phyloP scores from a whole-genome alignment of 1,139 yeast genomes.

The Saccharomyces hybrid region DNA sequence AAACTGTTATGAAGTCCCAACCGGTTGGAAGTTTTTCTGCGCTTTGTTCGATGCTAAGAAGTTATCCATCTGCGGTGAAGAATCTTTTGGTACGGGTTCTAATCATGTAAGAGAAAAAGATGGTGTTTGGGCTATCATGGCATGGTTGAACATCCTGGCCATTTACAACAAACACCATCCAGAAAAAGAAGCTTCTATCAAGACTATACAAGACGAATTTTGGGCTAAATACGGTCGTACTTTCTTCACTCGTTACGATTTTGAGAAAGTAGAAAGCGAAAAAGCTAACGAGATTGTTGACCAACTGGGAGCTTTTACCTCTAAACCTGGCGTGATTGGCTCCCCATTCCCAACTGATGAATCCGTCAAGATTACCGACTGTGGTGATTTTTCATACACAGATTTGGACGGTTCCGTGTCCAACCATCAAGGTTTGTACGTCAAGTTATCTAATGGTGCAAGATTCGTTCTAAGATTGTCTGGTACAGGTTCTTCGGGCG shows the following conservation, averaged over 20 bases:
- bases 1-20: conserved; percentile 86
- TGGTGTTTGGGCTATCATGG: conserved; percentile 94
- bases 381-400: conserved; percentile 86
- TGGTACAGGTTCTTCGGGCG: conserved; percentile 97
- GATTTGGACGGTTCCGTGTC: conserved; percentile 93
- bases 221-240: conserved; percentile 94
- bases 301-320: conserved; percentile 44
- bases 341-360: conserved; percentile 36
- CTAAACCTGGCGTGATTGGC: conserved; percentile 39
- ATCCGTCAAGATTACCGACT: conserved; percentile 54
- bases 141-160: conserved; percentile 94
- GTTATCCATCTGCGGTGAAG: conserved; percentile 95
- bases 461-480: conserved; percentile 86
- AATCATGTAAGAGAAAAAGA: conserved; percentile 96
- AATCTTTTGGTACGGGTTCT: conserved; percentile 95
- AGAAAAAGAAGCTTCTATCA: conserved; percentile 57
- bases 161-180: conserved; percentile 56
- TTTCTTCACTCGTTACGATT: conserved; percentile 94
- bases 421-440: conserved; percentile 80
- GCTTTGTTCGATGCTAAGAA: conserved; percentile 88
- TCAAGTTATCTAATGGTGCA: conserved; percentile 73
- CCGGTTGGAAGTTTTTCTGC: conserved; percentile 98
- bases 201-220: conserved; percentile 72
- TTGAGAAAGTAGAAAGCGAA: conserved; percentile 68
- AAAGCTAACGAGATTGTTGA: conserved; percentile 69